Percentiles rank a stretch among this genome's conserved stretches.
phyloP scores from a whole-genome alignment of 495 filamentous ascomycete species.

The Neurospora sp. region DNA sequence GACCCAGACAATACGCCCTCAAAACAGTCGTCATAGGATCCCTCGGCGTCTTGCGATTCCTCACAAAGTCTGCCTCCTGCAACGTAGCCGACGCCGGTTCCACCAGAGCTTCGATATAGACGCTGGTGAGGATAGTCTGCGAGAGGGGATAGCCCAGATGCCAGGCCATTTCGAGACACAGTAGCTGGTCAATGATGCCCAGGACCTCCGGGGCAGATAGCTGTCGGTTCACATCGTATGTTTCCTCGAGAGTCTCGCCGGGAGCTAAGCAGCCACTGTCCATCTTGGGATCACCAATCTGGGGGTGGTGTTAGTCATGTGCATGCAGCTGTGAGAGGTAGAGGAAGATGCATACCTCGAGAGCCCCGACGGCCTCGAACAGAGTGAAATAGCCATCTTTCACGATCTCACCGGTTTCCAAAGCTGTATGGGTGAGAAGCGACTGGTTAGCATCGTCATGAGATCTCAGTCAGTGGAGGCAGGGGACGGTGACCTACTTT shows the following conservation, averaged over 20 bases:
- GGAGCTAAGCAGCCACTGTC: slow-evolving; percentile 76
- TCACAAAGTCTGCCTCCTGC: slow-evolving; percentile 59
- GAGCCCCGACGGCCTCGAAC: slow-evolving; percentile 85
- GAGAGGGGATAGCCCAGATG: slow-evolving; percentile 89
- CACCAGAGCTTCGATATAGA: slow-evolving; percentile 81
- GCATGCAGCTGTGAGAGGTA: neutral
- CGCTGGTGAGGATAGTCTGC: slow-evolving; percentile 88
- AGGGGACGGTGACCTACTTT: slow-evolving; percentile 40
- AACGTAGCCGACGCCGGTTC: slow-evolving; percentile 56
- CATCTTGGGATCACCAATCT: slow-evolving; percentile 99
- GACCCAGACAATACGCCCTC: slow-evolving; percentile 73
- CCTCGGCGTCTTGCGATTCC: slow-evolving; percentile 17
- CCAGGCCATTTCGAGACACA: slow-evolving; percentile 97
- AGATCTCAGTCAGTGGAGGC: neutral
- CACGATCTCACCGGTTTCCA: slow-evolving; percentile 71
- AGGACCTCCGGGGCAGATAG: slow-evolving; percentile 68
- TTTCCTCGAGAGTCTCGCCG: slow-evolving; percentile 71
- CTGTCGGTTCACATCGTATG: slow-evolving; percentile 66
- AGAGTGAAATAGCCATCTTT: slow-evolving; percentile 92
- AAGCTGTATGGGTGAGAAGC: slow-evolving; percentile 37
- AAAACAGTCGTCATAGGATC: slow-evolving; percentile 56
- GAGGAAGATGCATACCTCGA: slow-evolving; percentile 58
- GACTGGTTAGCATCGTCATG: neutral
- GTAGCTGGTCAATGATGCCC: slow-evolving; percentile 87
- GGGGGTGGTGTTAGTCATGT: neutral